These are phyloP conservation scores for Talaromyces verruculosus DNA, from an alignment of 2,329 filamentous ascomycete species.

Conservation along the genomic window DNA sequence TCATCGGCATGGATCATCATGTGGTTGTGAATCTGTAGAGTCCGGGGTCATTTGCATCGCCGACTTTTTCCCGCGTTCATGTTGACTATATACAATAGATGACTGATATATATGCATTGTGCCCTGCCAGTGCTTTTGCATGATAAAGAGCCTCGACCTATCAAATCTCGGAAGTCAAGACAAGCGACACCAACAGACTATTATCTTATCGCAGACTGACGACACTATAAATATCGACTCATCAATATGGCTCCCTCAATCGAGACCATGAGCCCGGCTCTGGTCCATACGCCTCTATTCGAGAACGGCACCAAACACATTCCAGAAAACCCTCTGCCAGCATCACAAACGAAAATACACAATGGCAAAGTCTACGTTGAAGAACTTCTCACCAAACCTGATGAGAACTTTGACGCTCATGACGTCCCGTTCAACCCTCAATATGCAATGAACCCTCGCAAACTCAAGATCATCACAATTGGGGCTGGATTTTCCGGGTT, in stretches of 20 bases:
- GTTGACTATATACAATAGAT: neutral
- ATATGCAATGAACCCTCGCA: neutral
- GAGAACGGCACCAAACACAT: neutral
- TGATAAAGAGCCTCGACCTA: neutral
- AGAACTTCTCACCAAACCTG: neutral
- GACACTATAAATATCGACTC: neutral
- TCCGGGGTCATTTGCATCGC: neutral
- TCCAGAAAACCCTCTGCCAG: neutral
- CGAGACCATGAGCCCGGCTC: neutral
- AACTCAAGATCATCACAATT: constrained; percentile 5
- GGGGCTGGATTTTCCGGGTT: constrained; percentile 12
- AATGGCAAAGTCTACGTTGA: neutral
- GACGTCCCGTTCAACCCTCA: neutral
- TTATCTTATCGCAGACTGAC: neutral
- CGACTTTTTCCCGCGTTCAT: neutral
- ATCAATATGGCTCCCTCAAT: neutral
- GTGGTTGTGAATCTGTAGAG: neutral
- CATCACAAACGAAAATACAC: neutral
- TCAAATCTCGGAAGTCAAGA: neutral
- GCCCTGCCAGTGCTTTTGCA: neutral
- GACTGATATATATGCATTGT: neutral
- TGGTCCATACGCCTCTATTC: neutral
- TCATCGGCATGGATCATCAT: neutral
- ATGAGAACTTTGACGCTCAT: neutral
- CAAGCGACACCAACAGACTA: neutral